Evolutionary conservation across 352 stramenopile species (phyloP).

Genomic region (Plasmopara viticola): DNA sequence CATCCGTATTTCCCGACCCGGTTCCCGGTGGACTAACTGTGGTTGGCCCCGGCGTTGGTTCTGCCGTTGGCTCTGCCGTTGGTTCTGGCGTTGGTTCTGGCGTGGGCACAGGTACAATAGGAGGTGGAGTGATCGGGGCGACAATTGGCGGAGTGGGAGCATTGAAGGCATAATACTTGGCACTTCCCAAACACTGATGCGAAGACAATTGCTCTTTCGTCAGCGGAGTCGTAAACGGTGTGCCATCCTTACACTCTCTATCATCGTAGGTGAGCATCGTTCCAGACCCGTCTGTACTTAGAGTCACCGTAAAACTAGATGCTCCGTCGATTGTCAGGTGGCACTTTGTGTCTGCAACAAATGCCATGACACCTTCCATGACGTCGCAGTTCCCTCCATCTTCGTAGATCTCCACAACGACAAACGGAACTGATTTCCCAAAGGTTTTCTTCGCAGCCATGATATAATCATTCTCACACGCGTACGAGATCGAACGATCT

Average conservation of each 20-base stretch:
- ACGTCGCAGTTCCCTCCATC: constrained; percentile 1
- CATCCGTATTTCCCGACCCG: constrained; percentile 2
- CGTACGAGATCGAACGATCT: constrained; percentile 6
- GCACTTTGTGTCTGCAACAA: constrained; percentile 4
- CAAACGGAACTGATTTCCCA: constrained; percentile 2
- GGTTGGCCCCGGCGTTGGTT: constrained; percentile 1
- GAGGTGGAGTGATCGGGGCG: neutral
- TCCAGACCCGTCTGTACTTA: constrained; percentile 6
- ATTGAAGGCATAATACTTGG: constrained; percentile 9
- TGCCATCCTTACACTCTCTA: constrained; percentile 1
- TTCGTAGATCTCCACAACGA: constrained; percentile 6
- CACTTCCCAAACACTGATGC: constrained; percentile 4
- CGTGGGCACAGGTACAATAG: neutral
- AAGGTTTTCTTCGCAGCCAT: constrained; percentile 1
- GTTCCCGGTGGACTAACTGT: constrained; percentile 1
- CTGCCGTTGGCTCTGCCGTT: neutral
- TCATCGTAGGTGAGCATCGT: constrained; percentile 7
- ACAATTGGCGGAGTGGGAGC: neutral
- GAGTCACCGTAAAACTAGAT: constrained; percentile 7
- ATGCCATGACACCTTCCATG: constrained; percentile 7
- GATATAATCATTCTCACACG: constrained; percentile 3
- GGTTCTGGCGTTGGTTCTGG: neutral
- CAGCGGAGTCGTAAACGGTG: constrained; percentile 1
- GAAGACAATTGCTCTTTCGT: constrained; percentile 6
- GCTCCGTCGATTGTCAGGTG: constrained; percentile 1